Percentiles rank a stretch among this genome's conserved stretches.
phyloP scores from a whole-genome alignment of 1,284 basidiomycete genomes.

The Ganoderma multipileum region DNA sequence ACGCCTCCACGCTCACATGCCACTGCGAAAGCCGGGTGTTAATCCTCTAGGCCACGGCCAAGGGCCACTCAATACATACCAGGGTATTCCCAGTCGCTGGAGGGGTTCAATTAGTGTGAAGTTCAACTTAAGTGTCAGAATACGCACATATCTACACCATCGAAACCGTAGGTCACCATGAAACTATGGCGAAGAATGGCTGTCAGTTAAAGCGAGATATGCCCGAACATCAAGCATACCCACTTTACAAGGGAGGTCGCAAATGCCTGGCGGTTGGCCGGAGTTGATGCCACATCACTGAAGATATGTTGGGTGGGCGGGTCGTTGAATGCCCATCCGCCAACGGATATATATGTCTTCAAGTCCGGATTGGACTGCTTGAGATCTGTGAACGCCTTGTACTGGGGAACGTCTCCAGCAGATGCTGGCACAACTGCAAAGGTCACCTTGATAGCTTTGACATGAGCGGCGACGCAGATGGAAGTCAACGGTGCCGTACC shows the following conservation, averaged over 20 bases:
- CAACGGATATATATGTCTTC: slow-evolving; percentile 28
- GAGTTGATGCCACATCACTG: slow-evolving; percentile 19
- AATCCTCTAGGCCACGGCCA: background rate
- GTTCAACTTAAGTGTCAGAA: background rate
- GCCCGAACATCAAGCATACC: background rate
- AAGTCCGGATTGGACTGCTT: slow-evolving; percentile 26
- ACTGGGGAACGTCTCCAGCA: slow-evolving; percentile 8
- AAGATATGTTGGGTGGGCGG: slow-evolving; percentile 29
- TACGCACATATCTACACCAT: background rate
- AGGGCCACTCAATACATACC: background rate
- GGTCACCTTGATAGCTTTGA: background rate
- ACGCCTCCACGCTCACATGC: background rate
- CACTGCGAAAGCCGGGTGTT: background rate
- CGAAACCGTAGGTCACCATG: background rate
- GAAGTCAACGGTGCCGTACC: background rate
- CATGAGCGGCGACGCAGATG: background rate
- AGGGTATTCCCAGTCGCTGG: background rate
- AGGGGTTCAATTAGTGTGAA: background rate
- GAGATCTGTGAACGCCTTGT: slow-evolving; percentile 16
- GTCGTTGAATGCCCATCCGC: slow-evolving; percentile 29
- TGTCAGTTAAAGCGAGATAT: background rate
- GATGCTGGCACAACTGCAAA: background rate
- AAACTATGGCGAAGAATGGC: background rate
- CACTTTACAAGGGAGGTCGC: background rate
- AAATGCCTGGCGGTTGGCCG: background rate